phyloP scores from a whole-genome alignment of 2,329 filamentous ascomycete genomes.

The Cladosporium sp. region DNA sequence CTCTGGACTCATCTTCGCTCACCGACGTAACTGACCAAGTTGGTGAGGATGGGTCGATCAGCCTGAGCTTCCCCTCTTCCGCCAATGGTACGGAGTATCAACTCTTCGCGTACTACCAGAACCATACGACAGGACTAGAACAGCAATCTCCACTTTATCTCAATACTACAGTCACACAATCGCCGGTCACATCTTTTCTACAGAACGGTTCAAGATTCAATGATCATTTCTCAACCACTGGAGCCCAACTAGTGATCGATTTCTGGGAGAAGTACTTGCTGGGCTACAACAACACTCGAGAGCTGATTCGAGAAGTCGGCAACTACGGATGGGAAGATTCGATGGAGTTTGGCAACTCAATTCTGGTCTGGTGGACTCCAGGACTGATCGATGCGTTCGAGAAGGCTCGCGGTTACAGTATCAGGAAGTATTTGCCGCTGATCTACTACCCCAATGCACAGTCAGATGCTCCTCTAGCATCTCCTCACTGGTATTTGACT shows the following conservation, averaged over 20 bases:
- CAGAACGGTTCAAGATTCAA: conserved; percentile 39
- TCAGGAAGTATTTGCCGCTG: conserved; percentile 36
- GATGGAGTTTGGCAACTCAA: conserved; percentile 33
- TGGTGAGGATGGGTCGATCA: conserved; percentile 28
- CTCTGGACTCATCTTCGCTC: conserved; percentile 28
- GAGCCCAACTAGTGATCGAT: conserved; percentile 32
- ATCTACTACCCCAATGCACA: conserved; percentile 31
- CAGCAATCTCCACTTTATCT: conserved; percentile 33
- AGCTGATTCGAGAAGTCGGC: conserved; percentile 32
- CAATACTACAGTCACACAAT: conserved; percentile 27
- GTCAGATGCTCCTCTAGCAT: conserved; percentile 25
- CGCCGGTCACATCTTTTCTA: conserved; percentile 26
- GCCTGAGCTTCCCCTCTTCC: conserved; percentile 26
- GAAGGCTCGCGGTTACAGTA: conserved; percentile 30
- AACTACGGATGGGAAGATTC: conserved; percentile 41
- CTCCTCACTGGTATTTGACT: conserved; percentile 27
- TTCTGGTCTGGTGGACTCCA: conserved; percentile 32
- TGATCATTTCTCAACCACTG: conserved; percentile 37
- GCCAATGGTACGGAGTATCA: conserved; percentile 26
- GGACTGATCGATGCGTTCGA: conserved; percentile 30
- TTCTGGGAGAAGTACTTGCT: conserved; percentile 39
- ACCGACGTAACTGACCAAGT: conserved; percentile 34
- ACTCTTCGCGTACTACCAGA: conserved; percentile 37
- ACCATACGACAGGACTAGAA: conserved; percentile 33
- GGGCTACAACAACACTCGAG: conserved; percentile 24